Base-by-base conservation (phyloP, 805 yeast genomes). In the Yueomyces sinensis region DNA sequence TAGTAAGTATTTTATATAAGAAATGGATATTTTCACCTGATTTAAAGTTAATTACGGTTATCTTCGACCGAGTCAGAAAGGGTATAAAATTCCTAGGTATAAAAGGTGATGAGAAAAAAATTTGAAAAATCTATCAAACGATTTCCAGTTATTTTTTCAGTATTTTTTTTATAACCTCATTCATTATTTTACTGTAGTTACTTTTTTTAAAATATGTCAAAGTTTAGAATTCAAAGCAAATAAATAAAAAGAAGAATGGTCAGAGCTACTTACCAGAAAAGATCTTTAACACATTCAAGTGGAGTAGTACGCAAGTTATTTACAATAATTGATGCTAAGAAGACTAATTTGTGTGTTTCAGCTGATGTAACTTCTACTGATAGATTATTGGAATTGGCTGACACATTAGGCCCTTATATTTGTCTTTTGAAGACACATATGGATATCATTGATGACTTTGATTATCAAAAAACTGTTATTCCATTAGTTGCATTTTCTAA, bases 381-480 rank as follows among this genome's bases (percentile, higher is more conserved):
- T 17, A 16, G 17, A 13, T 30, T 34, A 16, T 32, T 37, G 13
- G 29, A 32, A 29, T 32, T 37, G 7, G 45, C 41, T 29, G 37
- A 40, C 15, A 43, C 43, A 14, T 16, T 27, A 13, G 3, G 96
- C 4, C 97, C 99, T 4, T 76, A 73, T 54, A 82, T 91, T 37
- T 87, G 95, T 58, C 62, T 91, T 32, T 82, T 86, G 32, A 91
- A 91, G 63, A 87, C 97, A 4, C 99, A 91, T 54, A 76, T 91
- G 37, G 99, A 91, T 56, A 83, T 89, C 40, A 66, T 91, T 30
- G 86, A 80, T 38, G 98, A 91, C 57, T 91, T 89, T 56, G 62
- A 82, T 1, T 77, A 76, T 54, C 94, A 83, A 35, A 70, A 68
- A 1, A 87, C 96, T 0, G 70, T 89, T 20, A 58, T 59, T 5